Evolutionary conservation across 768 basidiomycete species (phyloP), one percentile per base, ranked within the genome.

Genomic region (Gloeopeniophorella convolvens): DNA sequence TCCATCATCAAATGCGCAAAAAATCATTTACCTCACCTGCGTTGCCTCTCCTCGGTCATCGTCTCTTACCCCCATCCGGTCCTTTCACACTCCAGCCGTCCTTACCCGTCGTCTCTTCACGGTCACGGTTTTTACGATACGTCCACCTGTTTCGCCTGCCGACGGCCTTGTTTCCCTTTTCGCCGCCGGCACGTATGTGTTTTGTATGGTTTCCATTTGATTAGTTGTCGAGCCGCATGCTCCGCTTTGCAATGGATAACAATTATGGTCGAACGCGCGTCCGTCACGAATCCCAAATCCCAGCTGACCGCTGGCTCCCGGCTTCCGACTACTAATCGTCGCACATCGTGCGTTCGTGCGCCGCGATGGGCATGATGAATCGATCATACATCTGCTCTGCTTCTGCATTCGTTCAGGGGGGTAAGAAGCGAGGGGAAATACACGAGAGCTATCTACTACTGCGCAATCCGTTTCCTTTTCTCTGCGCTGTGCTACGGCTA

Each of bases 401-500:
- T n/a, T n/a, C n/a, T n/a, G n/a, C n/a, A n/a, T n/a, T n/a, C n/a
- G n/a, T n/a, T n/a, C n/a, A n/a, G n/a, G n/a, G n/a, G n/a, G n/a
- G n/a, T n/a, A n/a, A n/a, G n/a, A n/a, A n/a, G n/a, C n/a, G n/a
- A n/a, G n/a, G n/a, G n/a, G n/a, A n/a, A n/a, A n/a, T n/a, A n/a
- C n/a, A n/a, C n/a, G n/a, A n/a, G n/a, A n/a, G n/a, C n/a, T n/a
- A n/a, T n/a, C n/a, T n/a, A n/a, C 21, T 36, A 42, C n/a, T 51
- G 13, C 30, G 24, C 11, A 3, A 20, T 48, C 16, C 33, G 16
- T 12, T 52, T 33, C 15, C 20, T 11, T 10, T 5, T 32, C 20
- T 13, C 13, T 11, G 18, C 23, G 32, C 13, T n/a, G 13, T 20
- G 18, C 44, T 28, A 24, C 32, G 24, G 55, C 71, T 65, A 85